A percentile compares a stretch with the other conserved stretches of the same genome.
phyloP scores from a whole-genome alignment of 2,329 filamentous ascomycete species.

The Aureobasidium sp. region DNA sequence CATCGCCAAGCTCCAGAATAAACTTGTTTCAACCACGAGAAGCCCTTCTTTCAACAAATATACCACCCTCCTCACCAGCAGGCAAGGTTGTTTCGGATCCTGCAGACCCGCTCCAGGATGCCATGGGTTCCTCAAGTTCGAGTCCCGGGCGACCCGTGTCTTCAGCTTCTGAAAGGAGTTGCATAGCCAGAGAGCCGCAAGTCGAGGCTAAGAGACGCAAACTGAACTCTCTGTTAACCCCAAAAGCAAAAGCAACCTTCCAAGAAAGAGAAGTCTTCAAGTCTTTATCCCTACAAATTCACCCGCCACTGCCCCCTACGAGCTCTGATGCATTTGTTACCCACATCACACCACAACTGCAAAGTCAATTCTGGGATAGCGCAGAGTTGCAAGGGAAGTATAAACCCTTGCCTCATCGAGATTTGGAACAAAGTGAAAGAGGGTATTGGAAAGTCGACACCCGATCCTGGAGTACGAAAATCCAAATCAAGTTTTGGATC shows the following conservation, averaged over 20 bases:
- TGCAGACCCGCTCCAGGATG: background rate
- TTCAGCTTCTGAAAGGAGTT: background rate
- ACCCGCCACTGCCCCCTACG: conserved; percentile 21
- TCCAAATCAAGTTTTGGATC: conserved; percentile 53
- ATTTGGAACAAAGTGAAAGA: conserved; percentile 56
- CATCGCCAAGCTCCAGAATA: conserved; percentile 2
- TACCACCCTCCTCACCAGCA: background rate
- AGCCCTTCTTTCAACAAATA: background rate
- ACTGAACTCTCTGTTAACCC: background rate
- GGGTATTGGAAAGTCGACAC: conserved; percentile 70
- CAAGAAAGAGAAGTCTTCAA: background rate
- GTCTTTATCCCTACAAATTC: conserved; percentile 18
- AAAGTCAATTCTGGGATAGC: conserved; percentile 23
- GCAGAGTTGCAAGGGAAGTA: background rate
- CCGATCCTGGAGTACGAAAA: conserved; percentile 43
- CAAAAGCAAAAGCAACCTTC: background rate
- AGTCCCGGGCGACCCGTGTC: background rate
- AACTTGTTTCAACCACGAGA: background rate
- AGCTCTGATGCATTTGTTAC: conserved; percentile 22
- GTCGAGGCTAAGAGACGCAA: background rate
- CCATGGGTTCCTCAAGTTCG: background rate
- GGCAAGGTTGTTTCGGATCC: background rate
- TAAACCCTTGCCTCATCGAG: background rate
- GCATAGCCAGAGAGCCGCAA: background rate
- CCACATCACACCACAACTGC: conserved; percentile 27